Evolutionary conservation across 768 basidiomycete species (phyloP).

Genomic region (Tylopilus cervinicoccineus): DNA sequence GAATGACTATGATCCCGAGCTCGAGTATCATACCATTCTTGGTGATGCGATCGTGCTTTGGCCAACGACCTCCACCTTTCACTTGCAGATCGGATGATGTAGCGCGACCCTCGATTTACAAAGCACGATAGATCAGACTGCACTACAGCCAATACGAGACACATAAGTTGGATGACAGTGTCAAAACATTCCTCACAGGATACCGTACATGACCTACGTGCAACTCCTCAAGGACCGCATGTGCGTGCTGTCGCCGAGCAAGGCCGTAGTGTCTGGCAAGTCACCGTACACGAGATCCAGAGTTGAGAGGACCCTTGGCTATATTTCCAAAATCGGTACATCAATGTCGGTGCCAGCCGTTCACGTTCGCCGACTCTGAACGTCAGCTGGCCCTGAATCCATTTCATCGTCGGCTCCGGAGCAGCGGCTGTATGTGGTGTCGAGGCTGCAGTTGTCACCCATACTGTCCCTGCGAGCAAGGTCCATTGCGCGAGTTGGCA

Average conservation of each 20-base stretch:
- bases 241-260: constrained; percentile 65
- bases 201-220: background rate
- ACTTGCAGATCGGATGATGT: background rate
- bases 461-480: no score
- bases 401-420: background rate
- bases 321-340: background rate
- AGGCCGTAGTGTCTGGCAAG: constrained; percentile 55
- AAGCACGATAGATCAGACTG: constrained; percentile 75
- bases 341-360: background rate
- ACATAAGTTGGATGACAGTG: constrained; percentile 33
- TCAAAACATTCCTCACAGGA: constrained; percentile 39
- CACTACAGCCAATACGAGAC: constrained; percentile 67
- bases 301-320: no score
- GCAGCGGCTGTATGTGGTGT: background rate
- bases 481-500: no score
- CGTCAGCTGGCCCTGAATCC: background rate
- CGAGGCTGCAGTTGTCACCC: background rate
- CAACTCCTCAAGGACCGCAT: constrained; percentile 12
- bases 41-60: background rate
- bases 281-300: background rate
- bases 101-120: background rate
- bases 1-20: background rate
- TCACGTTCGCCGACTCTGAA: background rate
- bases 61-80: background rate
- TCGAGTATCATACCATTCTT: background rate